A percentile compares a stretch with the other conserved stretches of the same genome.
Conservation (phyloP, 1,284 basidiomycete species). For the Athelia psychrophila region DNA sequence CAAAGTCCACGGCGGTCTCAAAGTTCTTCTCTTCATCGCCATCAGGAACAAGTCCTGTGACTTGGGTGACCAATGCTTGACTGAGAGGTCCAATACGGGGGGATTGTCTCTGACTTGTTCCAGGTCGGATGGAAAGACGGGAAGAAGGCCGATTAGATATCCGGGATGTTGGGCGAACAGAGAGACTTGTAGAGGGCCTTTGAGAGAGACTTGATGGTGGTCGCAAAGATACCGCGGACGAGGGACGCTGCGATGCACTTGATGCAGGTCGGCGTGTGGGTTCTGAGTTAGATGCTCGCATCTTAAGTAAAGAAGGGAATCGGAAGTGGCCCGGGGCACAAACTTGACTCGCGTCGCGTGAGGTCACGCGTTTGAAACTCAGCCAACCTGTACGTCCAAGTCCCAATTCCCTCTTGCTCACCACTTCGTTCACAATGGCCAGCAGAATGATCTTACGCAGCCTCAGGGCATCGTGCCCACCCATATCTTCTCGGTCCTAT, state of each 20-base stretch:
- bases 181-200: conserved; percentile 16
- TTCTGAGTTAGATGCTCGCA: conserved; percentile 10
- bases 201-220: conserved; percentile 35
- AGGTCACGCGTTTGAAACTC: conserved; percentile 6
- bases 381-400: conserved; percentile 4
- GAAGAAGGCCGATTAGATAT: conserved; percentile 38
- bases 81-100: conserved; percentile 52
- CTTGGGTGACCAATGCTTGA: conserved; percentile 53
- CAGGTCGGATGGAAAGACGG: conserved; percentile 50
- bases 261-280: conserved; percentile 10
- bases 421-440: neutral
- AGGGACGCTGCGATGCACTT: conserved; percentile 25
- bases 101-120: conserved; percentile 42
- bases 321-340: neutral
- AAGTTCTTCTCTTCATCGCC: neutral
- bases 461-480: too few species aligned
- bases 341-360: conserved; percentile 7
- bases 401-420: conserved; percentile 5
- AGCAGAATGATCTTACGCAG: neutral
- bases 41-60: conserved; percentile 35
- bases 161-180: conserved; percentile 28
- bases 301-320: neutral
- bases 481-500: conserved; percentile 11
- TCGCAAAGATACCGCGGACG: conserved; percentile 34
- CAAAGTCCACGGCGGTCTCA: neutral